phyloP scores from a whole-genome alignment of 257 asterid species.

The Paraleonurus japonicus region DNA sequence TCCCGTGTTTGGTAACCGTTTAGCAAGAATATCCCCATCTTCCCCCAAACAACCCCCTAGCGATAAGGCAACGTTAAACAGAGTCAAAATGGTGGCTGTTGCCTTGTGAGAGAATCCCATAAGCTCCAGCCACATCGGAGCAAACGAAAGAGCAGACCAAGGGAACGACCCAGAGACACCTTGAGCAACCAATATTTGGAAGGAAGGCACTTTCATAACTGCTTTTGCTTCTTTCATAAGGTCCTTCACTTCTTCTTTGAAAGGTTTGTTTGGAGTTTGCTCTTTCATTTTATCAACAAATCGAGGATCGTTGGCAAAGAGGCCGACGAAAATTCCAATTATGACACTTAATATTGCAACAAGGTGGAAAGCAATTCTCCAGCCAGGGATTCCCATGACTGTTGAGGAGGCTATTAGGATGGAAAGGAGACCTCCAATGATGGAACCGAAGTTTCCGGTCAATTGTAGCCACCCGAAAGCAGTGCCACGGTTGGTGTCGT shows the following conservation, averaged over 20 bases:
- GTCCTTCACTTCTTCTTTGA: slow-evolving; percentile 45
- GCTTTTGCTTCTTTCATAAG: slow-evolving; percentile 66
- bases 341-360: slow-evolving; percentile 62
- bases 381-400: slow-evolving; percentile 77
- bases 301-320: slow-evolving; percentile 73
- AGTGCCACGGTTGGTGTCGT: slow-evolving; percentile 74
- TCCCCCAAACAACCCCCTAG: slow-evolving; percentile 74
- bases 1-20: slow-evolving; percentile 63
- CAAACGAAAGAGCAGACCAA: slow-evolving; percentile 71
- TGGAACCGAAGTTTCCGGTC: slow-evolving; percentile 69
- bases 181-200: slow-evolving; percentile 69
- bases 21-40: slow-evolving; percentile 67
- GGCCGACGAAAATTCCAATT: slow-evolving; percentile 58
- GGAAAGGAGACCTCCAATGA: slow-evolving; percentile 65
- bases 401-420: slow-evolving; percentile 63
- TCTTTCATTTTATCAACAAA: slow-evolving; percentile 37
- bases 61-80: slow-evolving; percentile 62
- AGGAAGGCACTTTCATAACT: slow-evolving; percentile 59
- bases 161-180: slow-evolving; percentile 83
- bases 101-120: slow-evolving; percentile 78
- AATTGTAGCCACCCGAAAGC: slow-evolving; percentile 88
- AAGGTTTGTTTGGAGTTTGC: slow-evolving; percentile 37
- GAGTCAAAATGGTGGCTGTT: slow-evolving; percentile 61
- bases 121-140: slow-evolving; percentile 83
- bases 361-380: slow-evolving; percentile 84